Evolutionary conservation across 257 asterid species (phyloP).

Genomic region (Solanum corneliomulleri): DNA sequence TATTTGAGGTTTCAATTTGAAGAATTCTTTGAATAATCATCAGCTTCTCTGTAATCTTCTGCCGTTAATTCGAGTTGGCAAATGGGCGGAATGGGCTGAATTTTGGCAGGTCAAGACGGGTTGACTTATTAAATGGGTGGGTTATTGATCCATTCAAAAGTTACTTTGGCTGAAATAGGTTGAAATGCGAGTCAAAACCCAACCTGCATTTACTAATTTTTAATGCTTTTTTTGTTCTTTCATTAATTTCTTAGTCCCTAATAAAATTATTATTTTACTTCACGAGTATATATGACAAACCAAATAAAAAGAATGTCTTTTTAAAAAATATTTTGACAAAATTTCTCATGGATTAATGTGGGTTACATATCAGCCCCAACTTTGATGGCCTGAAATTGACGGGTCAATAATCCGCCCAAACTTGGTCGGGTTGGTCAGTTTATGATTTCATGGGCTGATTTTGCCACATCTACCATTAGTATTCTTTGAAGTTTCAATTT

Average conservation of each 20-base stretch:
- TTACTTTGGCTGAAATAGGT: background rate
- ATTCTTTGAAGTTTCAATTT: background rate
- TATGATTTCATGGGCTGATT: background rate
- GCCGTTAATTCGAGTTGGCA: background rate
- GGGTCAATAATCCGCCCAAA: background rate
- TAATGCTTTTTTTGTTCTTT: background rate
- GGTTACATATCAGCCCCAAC: background rate
- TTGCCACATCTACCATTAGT: background rate
- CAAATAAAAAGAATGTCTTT: background rate
- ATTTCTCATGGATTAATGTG: background rate
- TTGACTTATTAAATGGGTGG: background rate
- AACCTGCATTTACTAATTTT: background rate
- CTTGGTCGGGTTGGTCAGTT: background rate
- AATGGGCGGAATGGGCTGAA: background rate
- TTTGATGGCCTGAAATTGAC: background rate
- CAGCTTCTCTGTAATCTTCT: background rate
- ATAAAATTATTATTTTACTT: background rate
- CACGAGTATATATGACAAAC: background rate
- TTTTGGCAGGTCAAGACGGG: background rate
- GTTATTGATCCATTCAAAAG: background rate
- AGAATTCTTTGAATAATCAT: background rate
- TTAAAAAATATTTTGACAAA: background rate
- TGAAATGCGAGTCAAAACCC: background rate
- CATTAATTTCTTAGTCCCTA: accelerated
- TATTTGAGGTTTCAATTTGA: background rate